These are phyloP conservation scores for Ascosphaera apis DNA, from an alignment of 2,329 filamentous ascomycete genomes.

Conservation along the genomic window DNA sequence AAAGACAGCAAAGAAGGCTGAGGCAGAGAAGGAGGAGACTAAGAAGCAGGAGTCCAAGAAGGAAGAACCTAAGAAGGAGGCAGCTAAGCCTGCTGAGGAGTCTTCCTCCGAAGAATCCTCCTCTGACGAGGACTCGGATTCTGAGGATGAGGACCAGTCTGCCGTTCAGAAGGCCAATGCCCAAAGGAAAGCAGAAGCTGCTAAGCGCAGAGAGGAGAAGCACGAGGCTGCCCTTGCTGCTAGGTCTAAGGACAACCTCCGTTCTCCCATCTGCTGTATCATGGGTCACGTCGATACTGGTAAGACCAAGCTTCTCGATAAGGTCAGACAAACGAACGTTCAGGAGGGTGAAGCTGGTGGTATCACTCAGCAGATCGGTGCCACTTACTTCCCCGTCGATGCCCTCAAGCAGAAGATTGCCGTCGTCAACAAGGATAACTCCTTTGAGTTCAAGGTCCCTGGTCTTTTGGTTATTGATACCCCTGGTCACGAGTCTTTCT, in stretches of 20 bases:
- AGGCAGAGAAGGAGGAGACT: conserved; percentile 10
- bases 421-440: conserved; percentile 74
- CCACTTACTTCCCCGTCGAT: conserved; percentile 94
- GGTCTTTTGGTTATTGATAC: conserved; percentile 95
- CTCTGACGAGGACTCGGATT: conserved; percentile 34
- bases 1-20: conserved; percentile 24
- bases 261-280: conserved; percentile 98
- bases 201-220: conserved; percentile 67
- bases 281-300: conserved; percentile 98
- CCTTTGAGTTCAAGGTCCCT: conserved; percentile 92
- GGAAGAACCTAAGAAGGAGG: conserved; percentile 7
- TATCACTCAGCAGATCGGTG: conserved; percentile 99
- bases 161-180: conserved; percentile 50
- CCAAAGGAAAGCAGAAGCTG: conserved; percentile 67
- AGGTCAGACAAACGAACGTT: conserved; percentile 94
- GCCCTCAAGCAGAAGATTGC: conserved; percentile 78
- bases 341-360: conserved; percentile 97
- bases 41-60: conserved; percentile 4
- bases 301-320: conserved; percentile 98
- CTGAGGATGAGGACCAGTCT: conserved; percentile 49
- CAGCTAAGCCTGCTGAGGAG: conserved; percentile 6
- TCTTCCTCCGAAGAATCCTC: conserved; percentile 31
- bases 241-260: conserved; percentile 77
- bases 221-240: conserved; percentile 82
- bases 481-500: conserved; percentile 99